These are phyloP conservation scores for Periglandula ipomoeae DNA, from an alignment of 2,329 filamentous ascomycete genomes.

Conservation along the genomic window DNA sequence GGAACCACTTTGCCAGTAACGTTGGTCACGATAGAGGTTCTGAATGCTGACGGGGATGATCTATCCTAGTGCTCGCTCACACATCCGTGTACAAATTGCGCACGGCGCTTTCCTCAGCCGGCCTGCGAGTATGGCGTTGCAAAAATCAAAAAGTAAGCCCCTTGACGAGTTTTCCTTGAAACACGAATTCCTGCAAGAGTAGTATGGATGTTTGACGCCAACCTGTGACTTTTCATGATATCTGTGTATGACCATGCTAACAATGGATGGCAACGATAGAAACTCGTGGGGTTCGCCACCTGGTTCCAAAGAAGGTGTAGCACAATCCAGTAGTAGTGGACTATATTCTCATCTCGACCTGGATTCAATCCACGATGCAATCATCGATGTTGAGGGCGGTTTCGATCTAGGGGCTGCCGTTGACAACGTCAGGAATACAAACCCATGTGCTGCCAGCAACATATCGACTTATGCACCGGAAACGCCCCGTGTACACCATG, in stretches of 20 bases:
- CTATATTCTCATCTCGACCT: conserved; percentile 29
- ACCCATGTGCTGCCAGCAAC: conserved; percentile 2
- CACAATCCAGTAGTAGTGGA: conserved; percentile 9
- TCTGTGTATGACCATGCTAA: neutral
- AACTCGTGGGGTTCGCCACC: conserved; percentile 4
- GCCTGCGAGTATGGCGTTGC: conserved; percentile 34
- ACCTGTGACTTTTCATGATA: too few species aligned
- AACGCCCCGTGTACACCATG: conserved; percentile 8
- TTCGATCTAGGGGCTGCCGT: conserved; percentile 6
- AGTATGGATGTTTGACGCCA: too few species aligned
- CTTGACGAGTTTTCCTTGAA: neutral
- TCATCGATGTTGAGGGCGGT: conserved; percentile 22
- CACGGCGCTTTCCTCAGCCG: conserved; percentile 41
- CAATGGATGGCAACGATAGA: neutral
- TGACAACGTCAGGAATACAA: conserved; percentile 5
- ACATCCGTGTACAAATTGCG: conserved; percentile 44
- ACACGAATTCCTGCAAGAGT: neutral
- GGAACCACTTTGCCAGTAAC: neutral
- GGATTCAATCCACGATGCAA: conserved; percentile 23
- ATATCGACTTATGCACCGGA: conserved; percentile 4
- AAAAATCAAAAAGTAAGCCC: conserved; percentile 16
- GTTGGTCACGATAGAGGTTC: neutral
- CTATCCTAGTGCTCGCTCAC: conserved; percentile 39
- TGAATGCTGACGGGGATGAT: neutral
- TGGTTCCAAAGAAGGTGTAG: conserved; percentile 11